Evolutionary conservation across 2,329 filamentous ascomycete genomes (phyloP), one percentile per base, ranked within the genome.

Genomic region (Nemania diffusa): DNA sequence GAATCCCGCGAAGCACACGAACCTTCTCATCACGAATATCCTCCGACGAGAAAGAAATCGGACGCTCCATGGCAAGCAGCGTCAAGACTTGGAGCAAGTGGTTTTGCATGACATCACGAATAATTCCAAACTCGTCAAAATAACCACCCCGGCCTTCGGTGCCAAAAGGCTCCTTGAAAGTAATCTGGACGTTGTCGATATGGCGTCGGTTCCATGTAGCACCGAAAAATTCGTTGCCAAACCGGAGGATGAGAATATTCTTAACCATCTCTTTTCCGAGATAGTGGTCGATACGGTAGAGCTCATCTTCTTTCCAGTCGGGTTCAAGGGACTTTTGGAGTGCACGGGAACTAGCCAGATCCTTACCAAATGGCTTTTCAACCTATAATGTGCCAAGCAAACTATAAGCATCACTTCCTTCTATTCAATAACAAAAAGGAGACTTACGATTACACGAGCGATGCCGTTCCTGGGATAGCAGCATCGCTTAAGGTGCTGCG

Each of bases 261-360:
- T 99, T 99, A 77, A 99, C 96, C 96, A 99, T 99, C 84, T 99
- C 96, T 87, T 99, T 99, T 77, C 97, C 97, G 55, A 99, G 89
- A 82, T 99, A 99, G 84, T 99, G 96, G 81, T 99, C 96, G 77
- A 99, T 99, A 78, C 96, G 94, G 90, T 97, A 99, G 73, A 99
- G 91, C 84, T 99, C 96, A 61, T 98, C 95, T 83, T 99, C 97
- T 78, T 92, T 96, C 97, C 96, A 99, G 84, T 99, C 94, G 50
- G 96, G 96, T 79, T 95, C 93, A 71, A 99, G 89, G 7, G 96
- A 97, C 81, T 92, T 94, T 79, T 98, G 95, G 69, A 99, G 88
- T 82, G 97, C 93, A 67, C 96, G 91, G 61, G 96, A 98, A 84
- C 94, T 97, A 64, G 88, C 90, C 69, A 99, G 88, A 80, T 99